Evolutionary conservation across 257 asterid species (phyloP).

Genomic region (Rubia yunnanensis): DNA sequence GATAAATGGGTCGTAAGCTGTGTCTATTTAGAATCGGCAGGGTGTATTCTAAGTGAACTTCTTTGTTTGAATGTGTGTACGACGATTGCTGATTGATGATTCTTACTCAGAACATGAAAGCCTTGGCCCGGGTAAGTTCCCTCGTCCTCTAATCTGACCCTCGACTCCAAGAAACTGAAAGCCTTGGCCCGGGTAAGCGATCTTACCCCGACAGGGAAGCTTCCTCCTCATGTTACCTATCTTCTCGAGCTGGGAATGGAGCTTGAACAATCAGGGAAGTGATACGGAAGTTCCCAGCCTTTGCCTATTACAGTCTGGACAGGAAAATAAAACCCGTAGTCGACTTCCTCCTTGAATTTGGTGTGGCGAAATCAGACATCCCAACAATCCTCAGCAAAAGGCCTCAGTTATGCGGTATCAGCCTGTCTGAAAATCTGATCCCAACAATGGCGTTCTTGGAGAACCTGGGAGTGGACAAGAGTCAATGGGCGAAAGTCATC

Average conservation of each 20-base stretch:
- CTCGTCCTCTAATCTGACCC: constrained; percentile 34
- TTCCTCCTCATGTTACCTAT: constrained; percentile 66
- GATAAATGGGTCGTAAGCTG: too few species aligned
- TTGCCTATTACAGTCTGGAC: constrained; percentile 84
- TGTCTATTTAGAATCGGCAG: too few species aligned
- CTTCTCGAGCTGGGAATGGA: constrained; percentile 91
- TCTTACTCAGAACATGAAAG: neutral
- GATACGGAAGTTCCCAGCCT: constrained; percentile 82
- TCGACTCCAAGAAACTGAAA: constrained; percentile 47
- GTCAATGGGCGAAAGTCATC: constrained; percentile 88
- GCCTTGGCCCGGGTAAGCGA: constrained; percentile 80
- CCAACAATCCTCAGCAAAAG: constrained; percentile 64
- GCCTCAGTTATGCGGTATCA: constrained; percentile 96
- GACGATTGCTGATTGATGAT: neutral
- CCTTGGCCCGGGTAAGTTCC: constrained; percentile 32
- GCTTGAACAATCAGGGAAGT: constrained; percentile 54
- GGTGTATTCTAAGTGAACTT: neutral
- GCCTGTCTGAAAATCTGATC: constrained; percentile 77
- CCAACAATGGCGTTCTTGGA: constrained; percentile 89
- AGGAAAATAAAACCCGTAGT: constrained; percentile 90
- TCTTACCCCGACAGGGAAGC: constrained; percentile 50
- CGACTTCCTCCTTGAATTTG: constrained; percentile 78
- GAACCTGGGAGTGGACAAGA: constrained; percentile 72
- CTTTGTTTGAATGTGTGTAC: neutral
- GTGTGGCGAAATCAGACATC: constrained; percentile 57